phyloP scores from a whole-genome alignment of 2,329 filamentous ascomycete genomes.

The Colletotrichum australisinense region DNA sequence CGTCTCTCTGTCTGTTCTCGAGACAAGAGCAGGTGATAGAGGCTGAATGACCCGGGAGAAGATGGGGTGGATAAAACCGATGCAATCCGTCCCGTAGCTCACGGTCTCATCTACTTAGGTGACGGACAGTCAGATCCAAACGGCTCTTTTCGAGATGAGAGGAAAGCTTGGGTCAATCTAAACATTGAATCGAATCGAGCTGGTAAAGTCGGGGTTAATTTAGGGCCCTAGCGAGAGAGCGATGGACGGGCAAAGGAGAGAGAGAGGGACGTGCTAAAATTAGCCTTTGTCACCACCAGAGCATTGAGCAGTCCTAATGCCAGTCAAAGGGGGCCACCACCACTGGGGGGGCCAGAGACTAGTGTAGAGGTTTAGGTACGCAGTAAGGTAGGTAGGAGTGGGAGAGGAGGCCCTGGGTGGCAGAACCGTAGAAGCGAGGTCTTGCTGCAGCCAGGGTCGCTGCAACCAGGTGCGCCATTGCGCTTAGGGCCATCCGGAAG shows the following conservation, averaged over 20 bases:
- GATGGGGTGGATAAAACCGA: neutral
- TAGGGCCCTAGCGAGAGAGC: slow-evolving; percentile 8
- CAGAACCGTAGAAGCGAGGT: neutral
- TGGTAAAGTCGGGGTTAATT: slow-evolving; percentile 10
- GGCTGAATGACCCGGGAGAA: neutral
- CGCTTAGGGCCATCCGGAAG: neutral
- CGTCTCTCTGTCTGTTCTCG: neutral
- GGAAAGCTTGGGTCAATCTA: slow-evolving; percentile 24
- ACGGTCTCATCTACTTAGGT: neutral
- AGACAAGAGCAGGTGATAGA: neutral
- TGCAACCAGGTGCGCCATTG: slow-evolving; percentile 16
- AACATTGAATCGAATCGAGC: slow-evolving; percentile 2
- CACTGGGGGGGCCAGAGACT: neutral
- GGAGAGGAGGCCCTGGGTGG: no score
- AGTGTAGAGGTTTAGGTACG: no score
- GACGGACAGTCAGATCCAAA: slow-evolving; percentile 4
- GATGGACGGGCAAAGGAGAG: neutral
- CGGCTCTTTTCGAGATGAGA: slow-evolving; percentile 7
- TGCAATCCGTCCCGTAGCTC: neutral
- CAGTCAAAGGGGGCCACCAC: neutral
- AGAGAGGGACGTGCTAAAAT: slow-evolving; percentile 20
- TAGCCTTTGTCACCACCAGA: slow-evolving; percentile 14
- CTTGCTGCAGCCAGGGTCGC: slow-evolving; percentile 6
- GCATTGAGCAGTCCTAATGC: no score
- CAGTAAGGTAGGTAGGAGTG: no score